A percentile compares a stretch with the other conserved stretches of the same genome.
phyloP scores from a whole-genome alignment of 2,329 filamentous ascomycete genomes.

The Beauveria asiatica region DNA sequence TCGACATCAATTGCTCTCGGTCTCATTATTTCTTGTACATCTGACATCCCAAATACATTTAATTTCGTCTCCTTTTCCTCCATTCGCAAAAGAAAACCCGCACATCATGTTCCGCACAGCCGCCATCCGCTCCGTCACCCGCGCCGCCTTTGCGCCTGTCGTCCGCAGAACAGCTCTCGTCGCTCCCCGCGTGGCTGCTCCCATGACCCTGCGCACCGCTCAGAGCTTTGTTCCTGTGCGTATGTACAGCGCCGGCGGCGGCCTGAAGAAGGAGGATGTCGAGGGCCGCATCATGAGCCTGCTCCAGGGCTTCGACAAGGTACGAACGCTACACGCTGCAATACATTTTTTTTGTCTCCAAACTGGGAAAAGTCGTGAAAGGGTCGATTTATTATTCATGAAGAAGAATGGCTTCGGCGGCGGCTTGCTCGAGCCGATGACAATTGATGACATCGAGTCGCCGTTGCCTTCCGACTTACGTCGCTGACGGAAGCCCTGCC shows the following conservation, averaged over 20 bases:
- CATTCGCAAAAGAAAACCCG: not conserved
- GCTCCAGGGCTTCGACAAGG: constrained; percentile 94
- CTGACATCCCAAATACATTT: not conserved
- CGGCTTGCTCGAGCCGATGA: not conserved
- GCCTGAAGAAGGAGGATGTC: constrained; percentile 74
- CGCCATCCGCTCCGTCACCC: constrained; percentile 66
- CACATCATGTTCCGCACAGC: constrained; percentile 79
- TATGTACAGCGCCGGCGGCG: constrained; percentile 77
- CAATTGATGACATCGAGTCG: not conserved
- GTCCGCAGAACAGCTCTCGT: constrained; percentile 50
- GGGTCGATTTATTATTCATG: too few species aligned
- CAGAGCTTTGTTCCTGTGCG: constrained; percentile 61
- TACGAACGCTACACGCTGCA: constrained; percentile 15
- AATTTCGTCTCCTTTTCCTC: not conserved
- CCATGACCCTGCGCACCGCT: constrained; percentile 51
- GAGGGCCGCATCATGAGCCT: constrained; percentile 88
- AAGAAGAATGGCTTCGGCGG: not conserved
- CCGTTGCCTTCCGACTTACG: not conserved
- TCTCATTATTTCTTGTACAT: constrained; percentile 1
- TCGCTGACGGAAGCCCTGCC: not conserved
- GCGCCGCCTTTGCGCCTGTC: constrained; percentile 50
- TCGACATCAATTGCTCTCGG: constrained; percentile 9
- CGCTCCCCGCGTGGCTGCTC: constrained; percentile 47
- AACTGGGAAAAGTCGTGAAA: too few species aligned
- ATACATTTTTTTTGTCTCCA: constrained; percentile 31